phyloP scores from a whole-genome alignment of 2,329 filamentous ascomycete species.

The Sarocladium brachiariae region DNA sequence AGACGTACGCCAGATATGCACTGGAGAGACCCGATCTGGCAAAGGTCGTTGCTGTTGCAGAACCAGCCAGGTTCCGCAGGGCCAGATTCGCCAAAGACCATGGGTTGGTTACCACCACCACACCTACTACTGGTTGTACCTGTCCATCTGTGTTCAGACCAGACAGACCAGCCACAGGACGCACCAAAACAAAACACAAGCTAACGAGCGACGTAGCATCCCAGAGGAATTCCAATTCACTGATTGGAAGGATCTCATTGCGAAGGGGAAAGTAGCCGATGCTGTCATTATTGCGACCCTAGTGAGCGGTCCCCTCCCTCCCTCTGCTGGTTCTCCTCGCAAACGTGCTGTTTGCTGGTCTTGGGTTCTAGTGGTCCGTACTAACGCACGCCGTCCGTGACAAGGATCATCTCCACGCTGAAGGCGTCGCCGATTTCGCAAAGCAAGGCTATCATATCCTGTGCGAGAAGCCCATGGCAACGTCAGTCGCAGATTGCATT shows the following conservation, averaged over 20 bases:
- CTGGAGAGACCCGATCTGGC: conserved; percentile 12
- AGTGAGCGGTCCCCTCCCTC: conserved; percentile 1
- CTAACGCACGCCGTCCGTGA: not conserved
- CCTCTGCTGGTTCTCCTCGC: too few species aligned
- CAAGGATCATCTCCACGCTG: conserved; percentile 13
- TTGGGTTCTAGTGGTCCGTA: too few species aligned
- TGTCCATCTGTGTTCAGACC: too few species aligned
- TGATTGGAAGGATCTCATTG: conserved; percentile 12
- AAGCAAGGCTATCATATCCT: conserved; percentile 14
- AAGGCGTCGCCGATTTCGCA: conserved; percentile 29
- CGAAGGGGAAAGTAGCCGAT: conserved; percentile 13
- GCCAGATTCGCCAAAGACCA: conserved; percentile 12
- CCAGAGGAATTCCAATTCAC: conserved; percentile 10
- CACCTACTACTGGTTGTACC: too few species aligned
- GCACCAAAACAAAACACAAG: too few species aligned
- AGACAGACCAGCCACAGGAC: too few species aligned
- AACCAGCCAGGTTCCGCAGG: conserved; percentile 12
- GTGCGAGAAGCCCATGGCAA: conserved; percentile 15
- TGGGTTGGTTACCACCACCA: conserved; percentile 6
- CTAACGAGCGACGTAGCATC: conserved; percentile 11
- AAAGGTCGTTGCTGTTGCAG: conserved; percentile 13
- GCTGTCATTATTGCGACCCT: conserved; percentile 13
- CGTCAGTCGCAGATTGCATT: conserved; percentile 13
- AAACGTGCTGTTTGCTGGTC: too few species aligned
- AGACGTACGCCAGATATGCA: conserved; percentile 14